phyloP scores from a whole-genome alignment of 805 yeast species.

The Myxozyma geophila region DNA sequence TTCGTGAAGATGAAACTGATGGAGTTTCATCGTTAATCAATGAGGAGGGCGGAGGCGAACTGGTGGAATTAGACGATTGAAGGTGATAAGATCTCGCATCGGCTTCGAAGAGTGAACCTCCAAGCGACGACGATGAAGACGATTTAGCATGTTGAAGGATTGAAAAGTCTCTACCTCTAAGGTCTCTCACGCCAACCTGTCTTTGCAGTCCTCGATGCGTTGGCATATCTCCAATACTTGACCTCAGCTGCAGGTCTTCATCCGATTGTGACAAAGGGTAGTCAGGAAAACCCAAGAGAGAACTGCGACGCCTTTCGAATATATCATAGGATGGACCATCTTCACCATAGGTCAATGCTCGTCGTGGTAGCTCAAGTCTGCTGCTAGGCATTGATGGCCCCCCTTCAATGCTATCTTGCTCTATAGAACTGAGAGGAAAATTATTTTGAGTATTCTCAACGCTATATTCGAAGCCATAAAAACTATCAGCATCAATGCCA shows the following conservation, averaged over 20 bases:
- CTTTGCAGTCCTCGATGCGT: slow-evolving; percentile 6
- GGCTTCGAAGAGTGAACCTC: background rate
- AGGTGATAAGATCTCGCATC: slow-evolving; percentile 6
- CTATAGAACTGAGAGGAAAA: no score
- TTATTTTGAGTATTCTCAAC: no score
- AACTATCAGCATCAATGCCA: slow-evolving; percentile 10
- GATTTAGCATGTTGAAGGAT: background rate
- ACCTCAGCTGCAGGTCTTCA: background rate
- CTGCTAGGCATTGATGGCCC: no score
- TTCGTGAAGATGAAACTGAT: background rate
- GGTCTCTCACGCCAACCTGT: slow-evolving; percentile 7
- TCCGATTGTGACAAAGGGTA: no score
- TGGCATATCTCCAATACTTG: background rate
- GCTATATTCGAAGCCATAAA: slow-evolving; percentile 6
- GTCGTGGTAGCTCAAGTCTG: no score
- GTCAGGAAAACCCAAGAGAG: no score
- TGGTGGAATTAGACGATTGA: slow-evolving; percentile 4
- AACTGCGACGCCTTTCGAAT: no score
- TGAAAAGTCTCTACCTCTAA: background rate
- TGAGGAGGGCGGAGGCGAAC: background rate
- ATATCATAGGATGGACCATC: no score
- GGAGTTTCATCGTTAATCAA: background rate
- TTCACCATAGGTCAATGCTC: no score
- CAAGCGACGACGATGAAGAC: slow-evolving; percentile 14
- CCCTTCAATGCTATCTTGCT: no score